phyloP scores from a whole-genome alignment of 2,329 filamentous ascomycete species.

The Cercospora zeae-maydis region DNA sequence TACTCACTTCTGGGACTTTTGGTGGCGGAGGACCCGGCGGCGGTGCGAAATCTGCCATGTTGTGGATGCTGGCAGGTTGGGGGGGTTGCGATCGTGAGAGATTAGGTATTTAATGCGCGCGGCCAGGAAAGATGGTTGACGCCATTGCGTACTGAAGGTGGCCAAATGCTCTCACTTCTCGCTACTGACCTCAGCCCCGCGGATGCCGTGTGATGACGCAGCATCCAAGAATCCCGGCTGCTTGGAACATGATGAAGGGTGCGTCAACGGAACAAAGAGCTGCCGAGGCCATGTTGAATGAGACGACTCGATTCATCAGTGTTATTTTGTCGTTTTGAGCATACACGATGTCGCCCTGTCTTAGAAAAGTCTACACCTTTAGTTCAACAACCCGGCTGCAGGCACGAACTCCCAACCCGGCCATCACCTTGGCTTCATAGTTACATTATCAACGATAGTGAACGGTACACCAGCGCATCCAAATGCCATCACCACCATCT shows the following conservation, averaged over 20 bases:
- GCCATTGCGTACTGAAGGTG: background rate
- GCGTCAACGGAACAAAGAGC: background rate
- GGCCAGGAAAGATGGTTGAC: background rate
- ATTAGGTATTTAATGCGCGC: background rate
- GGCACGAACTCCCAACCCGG: too few species aligned
- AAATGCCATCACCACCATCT: background rate
- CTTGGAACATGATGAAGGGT: background rate
- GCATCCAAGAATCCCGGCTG: background rate
- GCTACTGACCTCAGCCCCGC: background rate
- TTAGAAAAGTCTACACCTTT: too few species aligned
- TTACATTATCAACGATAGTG: background rate
- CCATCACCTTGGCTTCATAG: background rate
- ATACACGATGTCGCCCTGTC: too few species aligned
- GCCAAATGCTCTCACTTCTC: background rate
- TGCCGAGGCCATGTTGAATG: background rate
- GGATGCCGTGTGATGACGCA: background rate
- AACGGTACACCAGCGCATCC: background rate
- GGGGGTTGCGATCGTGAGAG: background rate
- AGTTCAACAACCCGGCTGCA: too few species aligned
- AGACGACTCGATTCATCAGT: too few species aligned
- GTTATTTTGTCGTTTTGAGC: too few species aligned
- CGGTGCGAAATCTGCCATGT: slow-evolving; percentile 36
- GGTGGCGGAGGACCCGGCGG: slow-evolving; percentile 32
- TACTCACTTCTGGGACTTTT: slow-evolving; percentile 21
- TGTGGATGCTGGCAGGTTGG: background rate